Evolutionary conservation across 805 yeast genomes (phyloP).

Genomic region (Brettanomyces nanus): DNA sequence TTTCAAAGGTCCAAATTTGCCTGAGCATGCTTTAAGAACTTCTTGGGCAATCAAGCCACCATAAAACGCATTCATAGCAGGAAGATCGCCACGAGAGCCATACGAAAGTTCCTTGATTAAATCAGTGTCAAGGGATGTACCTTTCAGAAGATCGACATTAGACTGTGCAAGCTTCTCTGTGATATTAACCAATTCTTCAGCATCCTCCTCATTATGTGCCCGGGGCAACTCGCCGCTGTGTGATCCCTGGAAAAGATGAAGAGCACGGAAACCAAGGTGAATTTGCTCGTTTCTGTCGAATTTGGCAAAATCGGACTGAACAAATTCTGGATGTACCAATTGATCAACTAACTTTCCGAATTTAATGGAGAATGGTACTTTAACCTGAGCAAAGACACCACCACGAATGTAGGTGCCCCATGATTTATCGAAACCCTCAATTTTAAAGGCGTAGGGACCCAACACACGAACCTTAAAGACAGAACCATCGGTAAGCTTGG

Average conservation of each 20-base stretch:
- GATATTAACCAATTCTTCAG: conserved; percentile 52
- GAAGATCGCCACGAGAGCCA: conserved; percentile 88
- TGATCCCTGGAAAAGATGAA: conserved; percentile 60
- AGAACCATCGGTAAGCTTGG: conserved; percentile 62
- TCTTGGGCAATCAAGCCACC: conserved; percentile 98
- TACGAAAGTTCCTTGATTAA: conserved; percentile 65
- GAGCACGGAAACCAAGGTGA: conserved; percentile 88
- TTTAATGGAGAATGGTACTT: conserved; percentile 58
- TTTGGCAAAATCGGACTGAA: conserved; percentile 86
- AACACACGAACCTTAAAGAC: conserved; percentile 72
- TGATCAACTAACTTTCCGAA: conserved; percentile 63
- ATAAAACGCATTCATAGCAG: conserved; percentile 79
- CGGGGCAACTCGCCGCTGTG: conserved; percentile 65
- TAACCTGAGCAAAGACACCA: conserved; percentile 89
- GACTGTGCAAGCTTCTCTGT: conserved; percentile 53
- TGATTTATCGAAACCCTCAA: conserved; percentile 44
- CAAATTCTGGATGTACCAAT: conserved; percentile 66
- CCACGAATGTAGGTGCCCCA: conserved; percentile 68
- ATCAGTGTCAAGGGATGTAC: conserved; percentile 47
- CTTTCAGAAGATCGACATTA: conserved; percentile 49
- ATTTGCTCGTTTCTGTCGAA: conserved; percentile 86
- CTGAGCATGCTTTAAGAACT: conserved; percentile 89
- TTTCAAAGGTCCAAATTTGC: conserved; percentile 88
- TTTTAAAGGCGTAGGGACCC: conserved; percentile 89
- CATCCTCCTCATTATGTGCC: conserved; percentile 70